Percentiles rank a stretch among this genome's conserved stretches.
These are phyloP conservation scores for Rossbeevera mucosa DNA, from an alignment of 768 basidiomycete genomes.

Conservation along the genomic window DNA sequence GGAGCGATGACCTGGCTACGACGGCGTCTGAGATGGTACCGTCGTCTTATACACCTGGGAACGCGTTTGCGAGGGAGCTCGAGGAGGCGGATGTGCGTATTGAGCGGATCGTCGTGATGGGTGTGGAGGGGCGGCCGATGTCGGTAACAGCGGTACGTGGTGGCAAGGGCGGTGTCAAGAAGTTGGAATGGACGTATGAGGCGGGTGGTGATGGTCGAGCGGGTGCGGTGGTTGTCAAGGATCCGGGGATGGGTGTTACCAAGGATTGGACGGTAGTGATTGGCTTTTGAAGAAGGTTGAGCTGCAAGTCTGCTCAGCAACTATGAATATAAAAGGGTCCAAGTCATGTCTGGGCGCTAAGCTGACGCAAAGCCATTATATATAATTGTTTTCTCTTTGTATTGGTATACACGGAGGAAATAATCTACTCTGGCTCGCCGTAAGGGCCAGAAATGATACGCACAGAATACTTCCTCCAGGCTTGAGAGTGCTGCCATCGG, in stretches of 20 bases:
- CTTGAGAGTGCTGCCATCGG: too few relatives aligned
- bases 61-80: constrained; percentile 66
- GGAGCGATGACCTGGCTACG: constrained; percentile 56
- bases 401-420: background rate
- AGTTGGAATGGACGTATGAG: constrained; percentile 63
- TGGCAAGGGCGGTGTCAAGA: constrained; percentile 30
- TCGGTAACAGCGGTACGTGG: constrained; percentile 49
- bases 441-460: background rate
- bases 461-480: too few relatives aligned
- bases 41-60: constrained; percentile 47
- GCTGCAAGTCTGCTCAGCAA: background rate
- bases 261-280: constrained; percentile 62
- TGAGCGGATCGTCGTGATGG: constrained; percentile 78
- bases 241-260: constrained; percentile 56
- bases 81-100: constrained; percentile 55
- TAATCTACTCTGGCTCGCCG: background rate
- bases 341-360: background rate
- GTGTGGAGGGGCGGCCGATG: constrained; percentile 58
- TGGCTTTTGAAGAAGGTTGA: constrained; percentile 10
- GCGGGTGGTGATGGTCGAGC: constrained; percentile 56
- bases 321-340: background rate
- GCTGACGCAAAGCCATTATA: background rate
- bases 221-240: constrained; percentile 70
- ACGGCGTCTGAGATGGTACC: constrained; percentile 43
- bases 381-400: background rate